phyloP scores from a whole-genome alignment of 345 rosid species.

The Rhizophora mangle region DNA sequence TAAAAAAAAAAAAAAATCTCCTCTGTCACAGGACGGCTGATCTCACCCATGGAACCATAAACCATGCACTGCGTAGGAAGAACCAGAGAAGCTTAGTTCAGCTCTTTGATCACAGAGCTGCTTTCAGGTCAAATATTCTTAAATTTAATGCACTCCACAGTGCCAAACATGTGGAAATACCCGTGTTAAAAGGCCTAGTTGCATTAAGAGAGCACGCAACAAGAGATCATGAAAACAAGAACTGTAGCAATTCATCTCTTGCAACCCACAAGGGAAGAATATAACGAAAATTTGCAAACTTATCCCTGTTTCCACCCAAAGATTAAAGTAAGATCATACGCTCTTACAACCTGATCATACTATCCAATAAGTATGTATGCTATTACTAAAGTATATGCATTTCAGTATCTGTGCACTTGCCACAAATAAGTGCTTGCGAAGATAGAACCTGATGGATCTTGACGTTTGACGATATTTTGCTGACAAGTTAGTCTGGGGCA shows the following conservation, averaged over 20 bases:
- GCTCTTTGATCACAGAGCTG: slow-evolving; percentile 28
- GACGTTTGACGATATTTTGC: no score
- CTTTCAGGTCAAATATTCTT: slow-evolving; percentile 11
- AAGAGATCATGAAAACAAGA: no score
- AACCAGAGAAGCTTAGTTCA: slow-evolving; percentile 15
- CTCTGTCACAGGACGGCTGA: neutral
- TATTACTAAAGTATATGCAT: neutral
- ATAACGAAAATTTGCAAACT: no score
- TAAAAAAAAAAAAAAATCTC: neutral
- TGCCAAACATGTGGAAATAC: no score
- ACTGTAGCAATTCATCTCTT: no score
- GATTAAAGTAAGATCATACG: no score
- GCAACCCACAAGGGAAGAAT: no score
- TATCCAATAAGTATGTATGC: neutral
- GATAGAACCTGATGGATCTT: neutral
- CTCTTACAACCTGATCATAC: neutral
- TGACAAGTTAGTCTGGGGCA: no score
- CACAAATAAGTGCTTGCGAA: neutral
- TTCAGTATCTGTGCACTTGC: no score
- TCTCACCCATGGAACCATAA: slow-evolving; percentile 3
- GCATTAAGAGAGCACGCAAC: no score
- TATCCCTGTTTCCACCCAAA: no score
- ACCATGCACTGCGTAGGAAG: slow-evolving; percentile 11
- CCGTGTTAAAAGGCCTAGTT: no score
- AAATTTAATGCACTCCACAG: neutral